Evolutionary conservation across 164 flowering plant species (phyloP).

Genomic region (Macadamia integrifolia): DNA sequence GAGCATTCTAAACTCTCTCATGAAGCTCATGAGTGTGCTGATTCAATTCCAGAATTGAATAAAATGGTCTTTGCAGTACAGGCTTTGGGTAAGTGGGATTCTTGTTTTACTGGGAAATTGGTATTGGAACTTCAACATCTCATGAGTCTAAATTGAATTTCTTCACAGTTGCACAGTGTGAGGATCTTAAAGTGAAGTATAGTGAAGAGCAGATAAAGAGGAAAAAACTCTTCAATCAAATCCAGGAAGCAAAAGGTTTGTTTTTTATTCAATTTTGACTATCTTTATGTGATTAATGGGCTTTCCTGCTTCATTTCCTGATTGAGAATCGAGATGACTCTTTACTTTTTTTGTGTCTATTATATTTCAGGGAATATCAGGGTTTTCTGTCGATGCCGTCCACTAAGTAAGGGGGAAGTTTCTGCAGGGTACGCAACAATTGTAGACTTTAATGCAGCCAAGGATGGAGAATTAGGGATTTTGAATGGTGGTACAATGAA

Average conservation of each 20-base stretch:
- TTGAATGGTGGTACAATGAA: conserved; percentile 39
- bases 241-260: conserved; percentile 76
- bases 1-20: conserved; percentile 57
- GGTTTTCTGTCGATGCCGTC: conserved; percentile 95
- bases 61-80: conserved; percentile 74
- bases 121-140: conserved; percentile 2
- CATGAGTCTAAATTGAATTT: conserved; percentile 6
- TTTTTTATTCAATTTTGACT: neutral
- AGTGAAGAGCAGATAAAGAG: conserved; percentile 66
- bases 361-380: conserved; percentile 70
- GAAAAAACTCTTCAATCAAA: conserved; percentile 65
- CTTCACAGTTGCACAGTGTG: conserved; percentile 68
- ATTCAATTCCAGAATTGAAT: conserved; percentile 71
- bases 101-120: neutral
- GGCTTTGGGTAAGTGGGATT: conserved; percentile 49
- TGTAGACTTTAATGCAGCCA: conserved; percentile 75
- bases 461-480: conserved; percentile 79
- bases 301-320: neutral
- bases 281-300: neutral
- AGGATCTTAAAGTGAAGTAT: conserved; percentile 79
- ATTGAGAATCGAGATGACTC: neutral
- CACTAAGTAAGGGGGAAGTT: conserved; percentile 55
- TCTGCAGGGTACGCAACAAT: conserved; percentile 42
- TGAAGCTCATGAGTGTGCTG: conserved; percentile 79
- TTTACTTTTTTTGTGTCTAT: neutral